Evolutionary conservation across 2,329 filamentous ascomycete genomes (phyloP), one percentile per base, ranked within the genome.

Genomic region (Arthrobotrys musiformis): DNA sequence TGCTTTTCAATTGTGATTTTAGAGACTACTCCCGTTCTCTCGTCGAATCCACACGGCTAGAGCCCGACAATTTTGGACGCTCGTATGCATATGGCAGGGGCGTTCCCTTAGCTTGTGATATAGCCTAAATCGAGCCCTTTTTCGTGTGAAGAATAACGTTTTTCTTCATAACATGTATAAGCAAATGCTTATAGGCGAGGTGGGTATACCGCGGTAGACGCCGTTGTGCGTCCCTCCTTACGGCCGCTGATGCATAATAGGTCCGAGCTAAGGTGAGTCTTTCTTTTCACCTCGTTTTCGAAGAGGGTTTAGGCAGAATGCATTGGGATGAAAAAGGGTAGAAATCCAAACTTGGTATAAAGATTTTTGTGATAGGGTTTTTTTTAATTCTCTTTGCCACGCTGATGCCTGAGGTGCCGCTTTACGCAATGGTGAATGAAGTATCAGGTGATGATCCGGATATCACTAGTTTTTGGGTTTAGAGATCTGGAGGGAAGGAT

Each of bases 301-400:
- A 19, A n/a, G 28, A 5, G 50, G 26, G 28, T 58, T 58, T 58
- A 58, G 54, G 54, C 54, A 58, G 15, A 58, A 40, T 58, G 28
- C 30, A 58, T 24, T 58, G 35, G 26, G 26, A 54, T 33, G 17
- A 17, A 6, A 22, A 9, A 54, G 22, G 26, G 35, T 1, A 33
- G 28, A 11, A 15, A 50, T n/a, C n/a, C n/a, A n/a, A n/a, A n/a
- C n/a, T n/a, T n/a, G n/a, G n/a, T n/a, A n/a, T n/a, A n/a, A n/a
- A n/a, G n/a, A n/a, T n/a, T n/a, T n/a, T 40, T 58, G 33, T 28
- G 54, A 58, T 58, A 17, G 54, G 33, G 19, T n/a, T 35, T 56
- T 58, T 30, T 40, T 26, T n/a, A n/a, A n/a, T n/a, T 58, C 40
- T 40, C 62, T 70, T 72, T 72, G 68, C 68, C 68, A 72, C 68